Evolutionary conservation across 805 yeast genomes (phyloP).

Genomic region (Metschnikowia gelsemii): DNA sequence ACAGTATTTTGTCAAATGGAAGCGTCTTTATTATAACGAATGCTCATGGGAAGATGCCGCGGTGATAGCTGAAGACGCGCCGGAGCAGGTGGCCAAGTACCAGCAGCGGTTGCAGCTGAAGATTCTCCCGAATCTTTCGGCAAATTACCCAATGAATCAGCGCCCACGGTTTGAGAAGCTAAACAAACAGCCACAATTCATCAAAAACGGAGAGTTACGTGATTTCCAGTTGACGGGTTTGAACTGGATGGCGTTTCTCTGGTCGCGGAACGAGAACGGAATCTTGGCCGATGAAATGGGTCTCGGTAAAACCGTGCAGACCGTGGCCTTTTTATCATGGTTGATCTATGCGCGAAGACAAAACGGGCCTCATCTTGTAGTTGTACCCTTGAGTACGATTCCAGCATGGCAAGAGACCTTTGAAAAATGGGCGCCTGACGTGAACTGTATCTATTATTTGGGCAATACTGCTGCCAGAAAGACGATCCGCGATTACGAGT

Average conservation of each 20-base stretch:
- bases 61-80: constrained; percentile 79
- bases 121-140: constrained; percentile 78
- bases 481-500: constrained; percentile 81
- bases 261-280: constrained; percentile 98
- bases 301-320: constrained; percentile 95
- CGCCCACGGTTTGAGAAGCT: constrained; percentile 91
- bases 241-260: constrained; percentile 98
- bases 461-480: constrained; percentile 88
- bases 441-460: constrained; percentile 87
- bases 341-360: constrained; percentile 91
- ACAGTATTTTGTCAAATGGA: constrained; percentile 91
- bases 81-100: constrained; percentile 77
- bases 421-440: constrained; percentile 96
- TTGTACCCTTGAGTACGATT: constrained; percentile 92
- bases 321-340: constrained; percentile 94
- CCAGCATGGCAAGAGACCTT: constrained; percentile 99
- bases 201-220: constrained; percentile 87
- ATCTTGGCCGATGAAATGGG: constrained; percentile 99
- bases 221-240: constrained; percentile 98
- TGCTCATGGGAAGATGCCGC: constrained; percentile 97
- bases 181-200: constrained; percentile 79
- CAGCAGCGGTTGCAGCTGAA: constrained; percentile 81
- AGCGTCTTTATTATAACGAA: constrained; percentile 87
- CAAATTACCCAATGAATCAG: constrained; percentile 62
- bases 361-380: constrained; percentile 95